Percentiles rank a stretch among this genome's conserved stretches.
Conservation (phyloP, 2,329 filamentous ascomycete genomes). For the Cyphellophora europaea region DNA sequence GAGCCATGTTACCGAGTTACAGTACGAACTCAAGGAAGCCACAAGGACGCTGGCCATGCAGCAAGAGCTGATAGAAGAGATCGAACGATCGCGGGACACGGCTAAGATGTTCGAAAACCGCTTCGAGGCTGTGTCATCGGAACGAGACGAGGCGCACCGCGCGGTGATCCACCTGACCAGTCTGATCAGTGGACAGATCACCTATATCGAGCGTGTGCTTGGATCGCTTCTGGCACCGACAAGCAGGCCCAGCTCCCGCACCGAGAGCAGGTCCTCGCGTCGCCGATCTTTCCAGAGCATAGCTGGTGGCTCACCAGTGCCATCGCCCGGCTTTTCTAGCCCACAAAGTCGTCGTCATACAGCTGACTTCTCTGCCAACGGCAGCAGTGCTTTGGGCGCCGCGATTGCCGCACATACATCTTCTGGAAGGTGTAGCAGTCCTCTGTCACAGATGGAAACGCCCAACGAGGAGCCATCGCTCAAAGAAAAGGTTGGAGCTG, state of each 20-base stretch:
- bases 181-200: constrained; percentile 86
- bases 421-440: constrained; percentile 51
- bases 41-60: constrained; percentile 91
- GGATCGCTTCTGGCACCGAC: constrained; percentile 73
- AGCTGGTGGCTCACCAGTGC: constrained; percentile 13
- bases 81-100: constrained; percentile 92
- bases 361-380: not conserved
- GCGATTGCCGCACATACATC: constrained; percentile 46
- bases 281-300: constrained; percentile 8
- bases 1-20: constrained; percentile 78
- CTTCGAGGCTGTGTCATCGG: constrained; percentile 24
- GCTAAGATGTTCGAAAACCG: not conserved
- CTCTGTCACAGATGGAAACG: constrained; percentile 34
- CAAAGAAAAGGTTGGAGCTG: constrained; percentile 96
- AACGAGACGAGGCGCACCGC: constrained; percentile 89
- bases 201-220: constrained; percentile 97
- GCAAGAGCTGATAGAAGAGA: constrained; percentile 95
- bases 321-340: not conserved
- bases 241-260: constrained; percentile 54
- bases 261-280: constrained; percentile 37
- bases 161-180: constrained; percentile 94
- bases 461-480: constrained; percentile 55
- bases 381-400: not conserved
- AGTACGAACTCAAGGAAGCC: constrained; percentile 97
- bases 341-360: not conserved